Conservation (phyloP, 2,329 filamentous ascomycete species). For the Elsinoe fawcettii region DNA sequence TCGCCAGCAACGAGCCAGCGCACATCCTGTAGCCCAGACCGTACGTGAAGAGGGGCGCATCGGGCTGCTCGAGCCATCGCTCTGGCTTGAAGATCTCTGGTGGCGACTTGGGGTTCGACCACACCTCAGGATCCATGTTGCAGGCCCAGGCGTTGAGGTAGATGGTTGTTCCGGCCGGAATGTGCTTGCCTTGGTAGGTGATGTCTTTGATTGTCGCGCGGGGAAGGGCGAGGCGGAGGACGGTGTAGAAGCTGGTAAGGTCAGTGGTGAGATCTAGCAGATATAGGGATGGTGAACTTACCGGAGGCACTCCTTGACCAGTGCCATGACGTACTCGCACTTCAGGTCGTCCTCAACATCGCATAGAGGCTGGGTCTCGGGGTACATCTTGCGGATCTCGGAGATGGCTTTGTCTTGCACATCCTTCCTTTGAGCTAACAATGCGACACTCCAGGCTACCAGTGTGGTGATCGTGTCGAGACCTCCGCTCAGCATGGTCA, state of each 20-base stretch:
- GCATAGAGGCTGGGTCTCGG: slow-evolving; percentile 48
- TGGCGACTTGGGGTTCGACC: slow-evolving; percentile 41
- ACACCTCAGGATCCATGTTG: slow-evolving; percentile 56
- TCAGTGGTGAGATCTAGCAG: neutral
- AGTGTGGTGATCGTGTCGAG: slow-evolving; percentile 60
- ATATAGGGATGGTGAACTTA: slow-evolving; percentile 22
- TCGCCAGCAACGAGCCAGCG: slow-evolving; percentile 54
- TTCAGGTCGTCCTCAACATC: slow-evolving; percentile 56
- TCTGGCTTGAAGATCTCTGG: slow-evolving; percentile 50
- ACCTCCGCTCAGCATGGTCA: slow-evolving; percentile 62
- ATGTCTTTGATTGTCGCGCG: slow-evolving; percentile 55
- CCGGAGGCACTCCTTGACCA: slow-evolving; percentile 55
- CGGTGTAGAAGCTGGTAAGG: slow-evolving; percentile 48
- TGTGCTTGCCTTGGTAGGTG: slow-evolving; percentile 48
- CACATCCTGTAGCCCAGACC: slow-evolving; percentile 63
- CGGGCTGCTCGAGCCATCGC: slow-evolving; percentile 56
- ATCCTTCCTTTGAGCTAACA: slow-evolving; percentile 52
- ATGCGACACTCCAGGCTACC: slow-evolving; percentile 56
- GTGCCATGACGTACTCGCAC: slow-evolving; percentile 55
- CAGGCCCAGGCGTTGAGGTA: slow-evolving; percentile 63
- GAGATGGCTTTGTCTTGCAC: slow-evolving; percentile 53
- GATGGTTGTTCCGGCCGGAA: slow-evolving; percentile 56
- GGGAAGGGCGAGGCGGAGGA: slow-evolving; percentile 55
- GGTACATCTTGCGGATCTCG: slow-evolving; percentile 50
- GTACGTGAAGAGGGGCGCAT: slow-evolving; percentile 58